Evolutionary conservation across 257 asterid species (phyloP).

Genomic region (Agastache rugosa): DNA sequence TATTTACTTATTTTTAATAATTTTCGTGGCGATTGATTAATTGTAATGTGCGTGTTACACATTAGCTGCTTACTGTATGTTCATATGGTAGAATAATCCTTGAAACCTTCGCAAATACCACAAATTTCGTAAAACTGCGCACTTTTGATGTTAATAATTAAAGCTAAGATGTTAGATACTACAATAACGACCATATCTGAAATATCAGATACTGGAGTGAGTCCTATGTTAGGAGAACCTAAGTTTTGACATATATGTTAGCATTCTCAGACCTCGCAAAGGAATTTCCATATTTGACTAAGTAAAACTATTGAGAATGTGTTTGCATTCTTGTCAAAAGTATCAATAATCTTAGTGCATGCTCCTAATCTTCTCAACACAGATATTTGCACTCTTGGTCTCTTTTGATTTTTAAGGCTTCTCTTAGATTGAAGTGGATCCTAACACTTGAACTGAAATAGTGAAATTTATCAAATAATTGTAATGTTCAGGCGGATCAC

Average conservation of each 20-base stretch:
- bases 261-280: background rate
- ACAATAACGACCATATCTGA: background rate
- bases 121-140: background rate
- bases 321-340: slow-evolving; percentile 1
- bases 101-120: background rate
- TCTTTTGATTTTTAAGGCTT: background rate
- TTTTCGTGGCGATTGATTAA: background rate
- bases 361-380: background rate
- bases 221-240: background rate
- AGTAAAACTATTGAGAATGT: background rate
- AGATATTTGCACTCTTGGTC: background rate
- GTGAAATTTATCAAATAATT: background rate
- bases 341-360: background rate
- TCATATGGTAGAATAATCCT: background rate
- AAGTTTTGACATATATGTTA: background rate
- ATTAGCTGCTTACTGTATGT: background rate
- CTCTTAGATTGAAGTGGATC: background rate
- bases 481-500: background rate
- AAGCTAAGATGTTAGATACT: background rate
- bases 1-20: background rate
- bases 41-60: background rate
- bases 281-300: background rate
- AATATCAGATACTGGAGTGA: background rate
- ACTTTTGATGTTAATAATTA: background rate
- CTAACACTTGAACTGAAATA: background rate